Evolutionary conservation across 495 filamentous ascomycete species (phyloP), one percentile per base, ranked within the genome.

Genomic region (Cercophora samala): DNA sequence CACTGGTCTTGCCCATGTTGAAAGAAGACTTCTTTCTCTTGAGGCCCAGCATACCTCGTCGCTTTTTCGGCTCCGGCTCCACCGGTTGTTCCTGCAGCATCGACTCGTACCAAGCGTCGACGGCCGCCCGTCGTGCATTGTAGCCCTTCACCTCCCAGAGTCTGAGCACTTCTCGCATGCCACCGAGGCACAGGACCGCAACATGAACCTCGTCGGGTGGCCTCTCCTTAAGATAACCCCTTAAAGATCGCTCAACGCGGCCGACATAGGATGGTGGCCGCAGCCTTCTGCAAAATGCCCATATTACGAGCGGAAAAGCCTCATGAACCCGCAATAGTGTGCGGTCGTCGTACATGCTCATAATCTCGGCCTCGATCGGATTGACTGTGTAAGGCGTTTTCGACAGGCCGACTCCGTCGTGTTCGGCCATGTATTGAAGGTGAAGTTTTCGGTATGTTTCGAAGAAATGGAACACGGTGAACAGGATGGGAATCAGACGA

Each of bases 71-170:
- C 19, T 75, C 75, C 17, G 75, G 65, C 63, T 85, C 79, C 5
- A 76, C 67, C 9, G 78, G 67, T 46, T 46, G 37, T 24, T 80
- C 82, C 32, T 72, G 76, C 15, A 76, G 74, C 19, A 87, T 72
- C 32, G 78, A 78, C 15, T 74, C 75, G 70, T 82, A 87, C 84
- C 84, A 87, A 17, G 64, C 72, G 68, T 87, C 84, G 18, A 87
- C 84, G 18, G 81, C 78, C 19, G 75, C 78, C 63, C 83, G 80
- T 25, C 84, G 77, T 19, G 77, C 71, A 68, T 86, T 87, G 71
- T 87, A 87, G 23, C 84, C 83, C 64, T 87, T 86, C 3, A 84
- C 81, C 65, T 87, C 84, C 84, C 84, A 87, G 42, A 87, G 80
- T 65, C 79, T 74, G 64, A 85, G 83, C 13, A 85, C 83, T 67